Evolutionary conservation across 192 early-diverging fungal species (phyloP), one percentile per base, ranked within the genome.

Genomic region (Geranomyces variabilis): DNA sequence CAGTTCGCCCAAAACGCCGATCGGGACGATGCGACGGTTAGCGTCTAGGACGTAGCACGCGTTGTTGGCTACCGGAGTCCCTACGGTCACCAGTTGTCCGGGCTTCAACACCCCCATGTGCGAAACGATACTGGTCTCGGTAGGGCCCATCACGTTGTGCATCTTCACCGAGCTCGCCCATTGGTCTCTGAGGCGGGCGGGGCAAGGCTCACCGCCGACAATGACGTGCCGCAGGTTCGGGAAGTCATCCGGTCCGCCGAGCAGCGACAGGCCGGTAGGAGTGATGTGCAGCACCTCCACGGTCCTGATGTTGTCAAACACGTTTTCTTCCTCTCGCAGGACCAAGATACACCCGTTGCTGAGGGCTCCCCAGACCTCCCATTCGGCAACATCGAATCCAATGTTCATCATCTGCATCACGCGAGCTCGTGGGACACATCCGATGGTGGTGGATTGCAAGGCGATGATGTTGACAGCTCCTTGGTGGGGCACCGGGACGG

Each of bases 11-110:
- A 60, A 1, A 7, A 6, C 58, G 7, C 84, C 83, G 55, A 67
- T 19, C 21, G 83, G 84, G 0, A 85, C 74, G 7, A 68, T 51
- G 1, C 66, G 30, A 56, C 49, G 28, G 41, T 79, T 12, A 7
- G 48, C 21, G 28, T 80, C 77, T 1, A 80, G 33, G 31, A 80
- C 60, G 56, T 75, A 80, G 19, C 48, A 63, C 10, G 62, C 24
- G 55, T 57, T 24, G 13, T 22, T 22, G 24, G 55, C 13, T 19
- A 57, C 24, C 13, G 24, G 9, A 9, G 13, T 12, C 12, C 55
- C 55, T 12, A 57, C 55, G 55, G 55, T 57, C 9, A 57, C 24
- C 13, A 9, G 55, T 22, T 57, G 9, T 21, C 55, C 55, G 55
- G 55, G 55, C 13, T 10, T 13, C 9, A 19, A 19, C 13, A 57